Evolutionary conservation across 2,329 filamentous ascomycete species (phyloP), one percentile per base, ranked within the genome.

Genomic region (Neocatenulostroma microsporum): DNA sequence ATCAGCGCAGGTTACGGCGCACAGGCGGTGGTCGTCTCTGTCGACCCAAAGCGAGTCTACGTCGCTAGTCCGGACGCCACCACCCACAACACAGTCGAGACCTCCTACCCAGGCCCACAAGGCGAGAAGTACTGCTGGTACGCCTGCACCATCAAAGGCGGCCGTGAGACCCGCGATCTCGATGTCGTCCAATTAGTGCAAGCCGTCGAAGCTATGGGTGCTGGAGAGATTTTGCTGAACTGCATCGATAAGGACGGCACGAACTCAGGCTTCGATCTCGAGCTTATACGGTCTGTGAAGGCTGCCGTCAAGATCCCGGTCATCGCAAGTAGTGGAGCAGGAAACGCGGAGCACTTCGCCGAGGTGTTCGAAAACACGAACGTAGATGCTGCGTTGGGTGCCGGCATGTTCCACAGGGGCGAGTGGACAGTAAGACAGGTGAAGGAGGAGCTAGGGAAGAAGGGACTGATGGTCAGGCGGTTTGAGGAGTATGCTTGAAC

Each of bases 211-310:
- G 87, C 85, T 39, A 93, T 98, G 86, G 91, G 91, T 36, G 76
- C 84, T 2, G 91, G 91, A 39, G 91, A 98, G 69, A 84, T 98
- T 40, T 68, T 98, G 34, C 76, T 98, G 39, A 98, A 98, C 66
- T 95, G 88, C 68, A 98, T 98, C 54, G 91, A 98, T 68, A 85
- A 83, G 58, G 91, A 98, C 61, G 91, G 91, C 36, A 91, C 84
- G 39, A 95, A 94, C 65, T 83, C 77, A 50, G 91, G 91, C 1
- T 98, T 95, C 58, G 91, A 98, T 62, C 70, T 94, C 8, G 91
- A 96, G 67, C 72, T 98, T 37, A 85, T 98, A 53, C 67, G 74
- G 34, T 83, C 88, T 57, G 89, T 96, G 41, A 98, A 98, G 66
- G 68, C 58, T n/a, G 78, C 84, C 13, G 75, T 94, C 46, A 82